These are phyloP conservation scores for Cenococcum geophilum DNA, from an alignment of 495 filamentous ascomycete genomes.

Conservation along the genomic window DNA sequence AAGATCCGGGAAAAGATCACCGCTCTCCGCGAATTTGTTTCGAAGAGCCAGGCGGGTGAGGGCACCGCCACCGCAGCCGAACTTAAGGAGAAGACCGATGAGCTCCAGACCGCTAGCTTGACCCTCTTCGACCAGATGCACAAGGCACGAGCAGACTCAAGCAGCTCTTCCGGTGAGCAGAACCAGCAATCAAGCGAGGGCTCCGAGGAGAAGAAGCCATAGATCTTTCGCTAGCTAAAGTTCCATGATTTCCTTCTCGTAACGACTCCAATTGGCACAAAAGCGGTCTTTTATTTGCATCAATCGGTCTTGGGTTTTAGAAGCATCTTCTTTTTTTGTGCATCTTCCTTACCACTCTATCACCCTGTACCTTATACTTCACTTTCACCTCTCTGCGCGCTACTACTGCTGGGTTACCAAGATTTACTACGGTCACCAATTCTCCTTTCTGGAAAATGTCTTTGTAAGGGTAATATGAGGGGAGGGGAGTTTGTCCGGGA, in stretches of 20 bases:
- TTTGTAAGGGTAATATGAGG: not conserved
- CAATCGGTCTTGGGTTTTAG: slow-evolving; percentile 5
- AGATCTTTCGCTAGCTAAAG: slow-evolving; percentile 35
- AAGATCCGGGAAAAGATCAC: slow-evolving; percentile 91
- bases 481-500: not conserved
- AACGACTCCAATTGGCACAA: not conserved
- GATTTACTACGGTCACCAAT: not conserved
- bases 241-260: slow-evolving; percentile 1
- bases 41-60: slow-evolving; percentile 93
- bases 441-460: not conserved
- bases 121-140: slow-evolving; percentile 99
- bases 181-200: slow-evolving; percentile 29
- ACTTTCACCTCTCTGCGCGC: not conserved
- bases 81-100: slow-evolving; percentile 96
- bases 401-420: not conserved
- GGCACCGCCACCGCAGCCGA: slow-evolving; percentile 75
- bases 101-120: slow-evolving; percentile 90
- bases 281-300: slow-evolving; percentile 6
- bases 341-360: not conserved
- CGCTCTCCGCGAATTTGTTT: slow-evolving; percentile 79
- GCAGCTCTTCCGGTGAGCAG: slow-evolving; percentile 48
- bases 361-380: not conserved
- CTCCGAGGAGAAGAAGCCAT: slow-evolving; percentile 81
- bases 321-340: slow-evolving; percentile 3
- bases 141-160: slow-evolving; percentile 60